Evolutionary conservation across 164 flowering plant genomes (phyloP).

Genomic region (Chimonanthus salicifolius): DNA sequence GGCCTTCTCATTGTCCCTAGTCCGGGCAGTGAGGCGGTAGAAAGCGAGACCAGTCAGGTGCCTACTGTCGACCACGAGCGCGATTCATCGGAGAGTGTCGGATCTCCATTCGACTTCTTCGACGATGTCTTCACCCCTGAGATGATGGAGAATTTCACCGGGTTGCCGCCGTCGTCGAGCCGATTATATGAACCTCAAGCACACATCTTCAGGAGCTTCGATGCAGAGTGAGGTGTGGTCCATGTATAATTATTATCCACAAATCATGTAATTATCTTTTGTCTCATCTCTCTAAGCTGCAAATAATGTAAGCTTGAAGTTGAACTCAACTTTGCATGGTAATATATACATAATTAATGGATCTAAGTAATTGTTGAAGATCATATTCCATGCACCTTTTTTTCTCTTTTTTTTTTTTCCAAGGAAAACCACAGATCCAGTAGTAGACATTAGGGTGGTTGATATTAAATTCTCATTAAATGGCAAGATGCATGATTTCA

Average conservation of each 20-base stretch:
- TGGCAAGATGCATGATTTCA: not conserved
- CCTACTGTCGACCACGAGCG: not conserved
- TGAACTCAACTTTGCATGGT: not conserved
- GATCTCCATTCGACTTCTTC: slow-evolving; percentile 12
- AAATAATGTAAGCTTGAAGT: not conserved
- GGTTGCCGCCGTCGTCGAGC: slow-evolving; percentile 19
- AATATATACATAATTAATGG: not conserved
- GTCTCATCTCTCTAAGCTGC: not conserved
- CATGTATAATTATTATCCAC: not conserved
- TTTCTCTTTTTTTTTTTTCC: too few relatives aligned
- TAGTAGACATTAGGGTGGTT: not conserved
- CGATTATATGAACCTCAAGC: slow-evolving; percentile 16
- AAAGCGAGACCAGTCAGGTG: not conserved
- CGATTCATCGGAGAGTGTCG: slow-evolving; percentile 11
- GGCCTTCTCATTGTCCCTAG: slow-evolving; percentile 4
- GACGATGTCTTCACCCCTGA: slow-evolving; percentile 32
- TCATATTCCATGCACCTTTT: not conserved
- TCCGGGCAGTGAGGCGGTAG: not conserved
- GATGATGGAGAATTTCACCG: slow-evolving; percentile 26
- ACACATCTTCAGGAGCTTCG: slow-evolving; percentile 17
- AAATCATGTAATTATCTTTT: not conserved
- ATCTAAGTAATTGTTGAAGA: not conserved
- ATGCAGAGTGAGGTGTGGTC: slow-evolving; percentile 4
- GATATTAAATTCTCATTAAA: not conserved
- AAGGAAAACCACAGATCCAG: not conserved